Base-by-base conservation (phyloP, 306 rosid species). In the Coriaria nepalensis region DNA sequence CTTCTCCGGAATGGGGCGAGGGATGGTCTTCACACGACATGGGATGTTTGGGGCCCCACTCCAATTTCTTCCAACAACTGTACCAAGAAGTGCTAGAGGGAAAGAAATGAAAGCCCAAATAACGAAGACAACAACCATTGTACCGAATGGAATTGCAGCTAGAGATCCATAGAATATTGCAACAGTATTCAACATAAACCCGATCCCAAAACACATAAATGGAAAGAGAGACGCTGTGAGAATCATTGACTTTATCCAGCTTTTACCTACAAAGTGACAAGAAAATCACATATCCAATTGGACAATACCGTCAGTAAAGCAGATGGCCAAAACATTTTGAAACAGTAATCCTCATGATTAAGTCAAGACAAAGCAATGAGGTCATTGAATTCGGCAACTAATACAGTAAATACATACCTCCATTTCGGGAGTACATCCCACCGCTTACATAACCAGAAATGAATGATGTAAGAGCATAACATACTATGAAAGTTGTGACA, bases 41-140 rank as follows among this genome's bases (percentile, higher is more conserved):
- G 97, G 97, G 61, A 78, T 88, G 68, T 88, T 88, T 51, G 97
- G 97, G 68, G 93, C 88, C 65, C 97, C 95, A 62, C 97, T 84
- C 97, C 97, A 88, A 71, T 83, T 88, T 65, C 97, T 88, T 57
- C 95, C 97, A 63, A 88, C 97, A 72, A 88, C 97, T 8, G 97
- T 88, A 62, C 97, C 97, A 60, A 88, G 86, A 76, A 88, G 97
- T 64, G 95, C 97, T 38, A 88, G 68, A 62, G 97, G 97, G 74
- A 88, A 88, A 50, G 95, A 84, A 62, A 88, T 81, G 70, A 88
- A 88, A 66, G 78, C 95, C 97, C 97, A 88, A 59, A 88, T 88
- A 43, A 88, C 95, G 60, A 88, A 88, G 62, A 88, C 95, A 76
- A 88, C 97, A 49, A 88, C 93, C 55, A 88, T 88, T 32, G 97